Base-by-base conservation (phyloP, 2,329 filamentous ascomycete genomes). In the Claviceps fusiformis region DNA sequence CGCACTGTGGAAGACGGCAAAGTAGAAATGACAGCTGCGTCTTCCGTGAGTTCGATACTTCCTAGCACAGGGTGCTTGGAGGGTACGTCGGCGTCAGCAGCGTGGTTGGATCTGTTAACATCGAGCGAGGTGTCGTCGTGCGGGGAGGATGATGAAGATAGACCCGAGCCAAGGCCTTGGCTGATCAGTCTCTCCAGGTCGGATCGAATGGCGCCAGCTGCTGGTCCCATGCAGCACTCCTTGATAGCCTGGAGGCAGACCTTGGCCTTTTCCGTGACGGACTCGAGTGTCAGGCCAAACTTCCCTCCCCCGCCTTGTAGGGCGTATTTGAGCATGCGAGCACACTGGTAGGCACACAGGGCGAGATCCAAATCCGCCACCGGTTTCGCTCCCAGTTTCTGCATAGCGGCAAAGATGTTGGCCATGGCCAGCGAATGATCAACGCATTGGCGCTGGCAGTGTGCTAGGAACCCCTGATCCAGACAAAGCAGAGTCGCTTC, bases 401-500 rank as follows among this genome's bases (percentile, higher is more conserved):
- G 68, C 60, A 80, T 70, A 49, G 74, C 68, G 3, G 73, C 68
- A 59, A 81, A 80, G 59, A 81, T 80, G 49, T 76, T 75, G 7
- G 76, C 72, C 75, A 81, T 79, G 33, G 76, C 75, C 39, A 75
- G 64, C 9, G 78, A 76, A 56, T 81, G 78, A 52, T 79, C 75
- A 44, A 76, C 75, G 55, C 77, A 79, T 56, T 76, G 74, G 3
- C 71, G 68, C 46, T 73, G 75, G 56, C 76, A 79, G 58, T 75
- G 71, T 2, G 71, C 67, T 43, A 78, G 70, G 55, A 80, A 80
- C 3, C 67, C 67, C 10, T 71, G 72, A 50, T 78, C 75, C 3
- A 81, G 67, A 55, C 70, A 71, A 52, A 70, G 70, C 10, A 80
- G 65, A 13, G 69, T 68, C 0, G 69, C 63, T 7, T 69, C 69